Conservation (phyloP, 768 basidiomycete genomes). For the Rhizopogon vulgaris region DNA sequence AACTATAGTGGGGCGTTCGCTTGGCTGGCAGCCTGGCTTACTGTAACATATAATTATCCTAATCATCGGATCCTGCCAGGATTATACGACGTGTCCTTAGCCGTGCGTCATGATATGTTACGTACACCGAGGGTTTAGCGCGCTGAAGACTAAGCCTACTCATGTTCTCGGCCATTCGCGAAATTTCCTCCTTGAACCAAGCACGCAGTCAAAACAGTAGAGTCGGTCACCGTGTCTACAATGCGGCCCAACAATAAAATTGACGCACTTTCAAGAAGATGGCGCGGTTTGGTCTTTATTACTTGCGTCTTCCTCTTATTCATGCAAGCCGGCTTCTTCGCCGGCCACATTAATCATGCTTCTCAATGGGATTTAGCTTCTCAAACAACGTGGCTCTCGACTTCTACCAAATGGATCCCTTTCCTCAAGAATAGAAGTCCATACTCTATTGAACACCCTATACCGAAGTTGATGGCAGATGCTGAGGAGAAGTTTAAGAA, state of each 20-base stretch:
- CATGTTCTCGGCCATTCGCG: no score
- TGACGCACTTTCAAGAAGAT: background rate
- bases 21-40: no score
- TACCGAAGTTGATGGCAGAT: slow-evolving; percentile 75
- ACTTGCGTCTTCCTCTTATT: slow-evolving; percentile 39
- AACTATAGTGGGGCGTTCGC: no score
- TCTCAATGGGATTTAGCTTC: background rate
- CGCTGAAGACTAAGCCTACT: no score
- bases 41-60: background rate
- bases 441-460: slow-evolving; percentile 57
- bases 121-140: background rate
- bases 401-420: slow-evolving; percentile 16
- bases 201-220: no score
- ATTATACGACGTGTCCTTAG: no score
- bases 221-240: background rate
- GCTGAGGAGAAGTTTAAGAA: slow-evolving; percentile 70
- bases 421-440: slow-evolving; percentile 6
- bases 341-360: slow-evolving; percentile 25
- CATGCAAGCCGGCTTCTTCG: slow-evolving; percentile 43
- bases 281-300: slow-evolving; percentile 36
- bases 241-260: slow-evolving; percentile 14
- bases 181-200: no score
- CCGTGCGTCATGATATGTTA: background rate
- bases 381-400: slow-evolving; percentile 11
- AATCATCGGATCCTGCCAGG: background rate